These are phyloP conservation scores for Naegleria lovaniensis DNA, from an alignment of 208 protist species.

Conservation along the genomic window DNA sequence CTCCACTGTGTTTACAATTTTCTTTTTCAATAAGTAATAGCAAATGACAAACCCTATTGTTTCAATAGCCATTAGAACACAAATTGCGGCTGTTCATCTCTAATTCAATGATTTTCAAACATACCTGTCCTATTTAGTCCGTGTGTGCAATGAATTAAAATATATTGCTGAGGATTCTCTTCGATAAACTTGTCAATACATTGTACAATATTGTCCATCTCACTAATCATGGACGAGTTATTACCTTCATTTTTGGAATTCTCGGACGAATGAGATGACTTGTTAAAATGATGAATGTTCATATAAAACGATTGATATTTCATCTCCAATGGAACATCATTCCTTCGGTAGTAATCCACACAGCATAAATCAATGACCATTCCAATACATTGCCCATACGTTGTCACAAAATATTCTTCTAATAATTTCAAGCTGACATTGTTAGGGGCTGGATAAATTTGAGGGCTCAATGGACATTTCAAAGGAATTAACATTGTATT, in stretches of 20 bases:
- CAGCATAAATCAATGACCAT: not conserved
- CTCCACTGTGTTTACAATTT: not conserved
- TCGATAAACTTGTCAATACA: not conserved
- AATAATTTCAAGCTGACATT: not conserved
- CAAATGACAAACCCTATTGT: not conserved
- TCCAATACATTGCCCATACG: not conserved
- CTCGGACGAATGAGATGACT: not conserved
- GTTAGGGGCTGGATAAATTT: not conserved
- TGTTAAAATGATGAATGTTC: not conserved
- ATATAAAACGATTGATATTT: not conserved
- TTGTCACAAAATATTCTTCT: not conserved
- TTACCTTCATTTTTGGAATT: not conserved
- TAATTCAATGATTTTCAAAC: too few species aligned
- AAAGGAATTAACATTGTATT: not conserved
- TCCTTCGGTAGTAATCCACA: not conserved
- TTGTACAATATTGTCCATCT: not conserved
- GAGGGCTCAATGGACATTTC: not conserved
- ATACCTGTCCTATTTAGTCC: not conserved
- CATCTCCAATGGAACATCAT: not conserved
- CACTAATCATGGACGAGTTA: too few species aligned
- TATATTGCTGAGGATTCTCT: not conserved
- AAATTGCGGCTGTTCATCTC: too few species aligned
- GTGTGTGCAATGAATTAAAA: not conserved
- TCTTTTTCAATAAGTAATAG: not conserved
- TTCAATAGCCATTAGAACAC: too few species aligned